phyloP scores from a whole-genome alignment of 129 eudicot species.

The Solidago caesia region DNA sequence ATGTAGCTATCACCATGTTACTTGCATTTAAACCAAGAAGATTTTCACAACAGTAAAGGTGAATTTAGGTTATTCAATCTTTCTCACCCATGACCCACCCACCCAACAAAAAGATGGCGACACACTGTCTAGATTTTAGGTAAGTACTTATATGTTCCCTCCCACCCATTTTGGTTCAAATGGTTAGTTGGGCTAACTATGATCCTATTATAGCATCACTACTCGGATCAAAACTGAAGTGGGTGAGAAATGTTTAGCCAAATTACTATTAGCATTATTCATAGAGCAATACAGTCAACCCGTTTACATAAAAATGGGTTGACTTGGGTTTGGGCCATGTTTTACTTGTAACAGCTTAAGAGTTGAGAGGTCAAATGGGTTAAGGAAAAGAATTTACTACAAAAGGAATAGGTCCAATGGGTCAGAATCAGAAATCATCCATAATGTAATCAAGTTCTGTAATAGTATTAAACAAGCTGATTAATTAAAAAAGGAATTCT shows the following conservation, averaged over 20 bases:
- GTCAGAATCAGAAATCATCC: not conserved
- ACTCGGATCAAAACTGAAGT: not conserved
- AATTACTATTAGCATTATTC: not conserved
- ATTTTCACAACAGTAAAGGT: not conserved
- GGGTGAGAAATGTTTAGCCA: not conserved
- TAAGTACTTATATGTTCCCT: not conserved
- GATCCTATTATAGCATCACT: not conserved
- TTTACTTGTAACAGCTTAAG: not conserved
- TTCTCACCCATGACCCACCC: not conserved
- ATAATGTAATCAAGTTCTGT: not conserved
- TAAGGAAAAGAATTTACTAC: not conserved
- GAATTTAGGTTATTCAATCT: not conserved
- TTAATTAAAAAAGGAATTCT: too few species aligned
- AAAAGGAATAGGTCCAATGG: not conserved
- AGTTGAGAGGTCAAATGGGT: not conserved
- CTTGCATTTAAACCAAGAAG: not conserved
- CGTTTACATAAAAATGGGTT: not conserved
- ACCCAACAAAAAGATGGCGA: not conserved
- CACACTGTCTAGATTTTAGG: not conserved
- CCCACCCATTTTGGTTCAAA: constrained; percentile 8
- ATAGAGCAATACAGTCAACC: not conserved
- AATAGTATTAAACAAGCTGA: not conserved
- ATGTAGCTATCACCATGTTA: not conserved
- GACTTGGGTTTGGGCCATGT: not conserved
- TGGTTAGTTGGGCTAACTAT: constrained; percentile 4